Conservation (phyloP, 129 eudicot genomes). For the Chrysanthemum lavandulifolium region DNA sequence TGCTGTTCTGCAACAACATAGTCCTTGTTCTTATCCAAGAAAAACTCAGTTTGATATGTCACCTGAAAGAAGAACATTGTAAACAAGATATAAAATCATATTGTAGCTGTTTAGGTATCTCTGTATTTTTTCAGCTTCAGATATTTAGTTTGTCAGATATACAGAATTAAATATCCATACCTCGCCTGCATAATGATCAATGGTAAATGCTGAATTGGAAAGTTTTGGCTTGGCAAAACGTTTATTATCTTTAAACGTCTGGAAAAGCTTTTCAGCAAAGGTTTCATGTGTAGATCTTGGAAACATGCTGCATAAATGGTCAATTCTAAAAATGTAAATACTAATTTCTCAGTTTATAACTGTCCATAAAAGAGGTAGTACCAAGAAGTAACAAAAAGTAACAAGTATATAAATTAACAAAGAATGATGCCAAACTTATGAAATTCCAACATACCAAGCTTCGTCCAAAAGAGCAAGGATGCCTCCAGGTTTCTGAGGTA, state of each 20-base stretch:
- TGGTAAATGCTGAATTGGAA: conserved; percentile 75
- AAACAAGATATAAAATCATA: not conserved
- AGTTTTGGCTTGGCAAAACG: conserved; percentile 88
- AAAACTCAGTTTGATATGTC: conserved; percentile 78
- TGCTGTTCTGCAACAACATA: conserved; percentile 92
- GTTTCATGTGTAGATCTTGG: conserved; percentile 96
- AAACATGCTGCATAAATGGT: conserved; percentile 65
- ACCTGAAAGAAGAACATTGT: conserved; percentile 52
- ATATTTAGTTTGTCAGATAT: conserved; percentile 1
- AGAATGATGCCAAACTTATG: conserved; percentile 5
- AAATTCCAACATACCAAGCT: conserved; percentile 67
- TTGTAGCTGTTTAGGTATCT: not conserved
- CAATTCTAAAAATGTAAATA: not conserved
- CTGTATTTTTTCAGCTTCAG: not conserved
- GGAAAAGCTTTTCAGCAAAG: conserved; percentile 89
- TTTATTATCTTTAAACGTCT: conserved; percentile 72
- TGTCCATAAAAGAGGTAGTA: not conserved
- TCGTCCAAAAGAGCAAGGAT: conserved; percentile 90
- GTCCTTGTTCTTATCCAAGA: conserved; percentile 93
- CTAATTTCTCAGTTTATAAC: not conserved
- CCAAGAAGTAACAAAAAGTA: conserved; percentile 13
- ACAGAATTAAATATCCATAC: conserved; percentile 41
- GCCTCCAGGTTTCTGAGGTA: conserved; percentile 92
- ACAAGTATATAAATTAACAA: not conserved
- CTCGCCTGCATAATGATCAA: conserved; percentile 92